Evolutionary conservation across 2,329 filamentous ascomycete genomes (phyloP).

Genomic region (Trichophyton rubrum): DNA sequence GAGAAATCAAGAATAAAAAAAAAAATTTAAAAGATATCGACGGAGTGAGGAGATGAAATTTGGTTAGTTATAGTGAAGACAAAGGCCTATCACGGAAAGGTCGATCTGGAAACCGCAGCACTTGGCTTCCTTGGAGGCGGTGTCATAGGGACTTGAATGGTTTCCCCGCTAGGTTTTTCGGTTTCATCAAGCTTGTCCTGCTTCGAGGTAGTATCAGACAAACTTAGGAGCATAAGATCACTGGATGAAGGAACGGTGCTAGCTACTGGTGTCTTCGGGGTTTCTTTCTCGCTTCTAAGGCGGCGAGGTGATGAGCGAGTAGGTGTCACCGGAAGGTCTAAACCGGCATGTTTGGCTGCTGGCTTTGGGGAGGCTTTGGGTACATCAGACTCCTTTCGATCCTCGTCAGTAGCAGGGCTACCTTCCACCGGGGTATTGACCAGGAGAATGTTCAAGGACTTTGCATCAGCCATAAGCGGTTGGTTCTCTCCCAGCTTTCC

Average conservation of each 20-base stretch:
- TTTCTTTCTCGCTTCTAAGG: not conserved
- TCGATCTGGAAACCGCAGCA: not conserved
- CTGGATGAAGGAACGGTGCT: not conserved
- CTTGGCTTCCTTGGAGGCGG: not conserved
- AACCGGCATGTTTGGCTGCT: not conserved
- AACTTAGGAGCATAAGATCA: not conserved
- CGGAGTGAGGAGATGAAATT: not conserved
- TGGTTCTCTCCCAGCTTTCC: not conserved
- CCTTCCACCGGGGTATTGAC: not conserved
- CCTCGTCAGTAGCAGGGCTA: not conserved
- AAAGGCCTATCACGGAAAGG: not conserved
- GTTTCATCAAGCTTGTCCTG: not conserved
- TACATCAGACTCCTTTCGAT: not conserved
- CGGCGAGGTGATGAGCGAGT: not conserved
- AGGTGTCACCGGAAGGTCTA: not conserved
- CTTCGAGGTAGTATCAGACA: not conserved
- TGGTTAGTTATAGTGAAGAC: not conserved
- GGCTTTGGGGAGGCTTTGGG: not conserved
- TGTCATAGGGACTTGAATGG: not conserved
- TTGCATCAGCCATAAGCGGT: slow-evolving; percentile 9
- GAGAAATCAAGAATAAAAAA: not conserved
- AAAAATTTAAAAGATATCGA: not conserved
- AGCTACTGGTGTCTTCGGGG: not conserved
- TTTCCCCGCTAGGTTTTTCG: not conserved
- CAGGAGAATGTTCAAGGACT: slow-evolving; percentile 12